These are phyloP conservation scores for Fonsecaea monophora DNA, from an alignment of 2,329 filamentous ascomycete genomes.

Conservation along the genomic window DNA sequence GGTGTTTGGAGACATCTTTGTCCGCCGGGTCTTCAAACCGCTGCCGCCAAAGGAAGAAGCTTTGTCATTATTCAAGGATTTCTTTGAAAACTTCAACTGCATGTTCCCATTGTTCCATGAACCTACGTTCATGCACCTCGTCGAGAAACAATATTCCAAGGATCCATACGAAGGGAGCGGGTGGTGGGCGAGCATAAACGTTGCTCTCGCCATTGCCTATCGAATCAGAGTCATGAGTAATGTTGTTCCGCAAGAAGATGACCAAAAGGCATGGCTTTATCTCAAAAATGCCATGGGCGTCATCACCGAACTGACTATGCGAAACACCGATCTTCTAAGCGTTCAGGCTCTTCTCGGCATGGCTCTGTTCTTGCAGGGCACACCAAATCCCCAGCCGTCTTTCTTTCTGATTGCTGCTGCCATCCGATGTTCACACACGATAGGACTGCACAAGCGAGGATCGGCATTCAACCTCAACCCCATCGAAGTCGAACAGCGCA, in stretches of 20 bases:
- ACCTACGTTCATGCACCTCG: slow-evolving; percentile 96
- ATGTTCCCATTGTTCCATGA: slow-evolving; percentile 98
- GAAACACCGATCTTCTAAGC: slow-evolving; percentile 92
- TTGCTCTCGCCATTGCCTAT: slow-evolving; percentile 90
- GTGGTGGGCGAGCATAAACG: slow-evolving; percentile 98
- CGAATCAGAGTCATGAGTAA: slow-evolving; percentile 95
- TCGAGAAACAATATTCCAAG: slow-evolving; percentile 89
- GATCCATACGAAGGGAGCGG: slow-evolving; percentile 94
- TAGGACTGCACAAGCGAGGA: slow-evolving; percentile 91
- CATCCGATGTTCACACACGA: slow-evolving; percentile 88
- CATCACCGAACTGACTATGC: slow-evolving; percentile 90
- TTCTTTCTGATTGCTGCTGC: slow-evolving; percentile 91
- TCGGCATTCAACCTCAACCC: slow-evolving; percentile 92
- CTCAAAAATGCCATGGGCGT: slow-evolving; percentile 96
- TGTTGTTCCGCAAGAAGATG: slow-evolving; percentile 85
- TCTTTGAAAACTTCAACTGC: slow-evolving; percentile 98
- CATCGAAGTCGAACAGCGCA: slow-evolving; percentile 90
- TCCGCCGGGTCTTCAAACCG: slow-evolving; percentile 79
- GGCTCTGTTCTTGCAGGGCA: slow-evolving; percentile 92
- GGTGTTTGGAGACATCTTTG: slow-evolving; percentile 91
- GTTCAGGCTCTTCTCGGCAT: slow-evolving; percentile 94
- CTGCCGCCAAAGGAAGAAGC: slow-evolving; percentile 87
- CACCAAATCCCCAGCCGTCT: slow-evolving; percentile 92
- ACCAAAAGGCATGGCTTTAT: slow-evolving; percentile 93
- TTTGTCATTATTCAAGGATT: slow-evolving; percentile 86